Conservation (phyloP, 108 stramenopile genomes). For the Fragilaria radians region DNA sequence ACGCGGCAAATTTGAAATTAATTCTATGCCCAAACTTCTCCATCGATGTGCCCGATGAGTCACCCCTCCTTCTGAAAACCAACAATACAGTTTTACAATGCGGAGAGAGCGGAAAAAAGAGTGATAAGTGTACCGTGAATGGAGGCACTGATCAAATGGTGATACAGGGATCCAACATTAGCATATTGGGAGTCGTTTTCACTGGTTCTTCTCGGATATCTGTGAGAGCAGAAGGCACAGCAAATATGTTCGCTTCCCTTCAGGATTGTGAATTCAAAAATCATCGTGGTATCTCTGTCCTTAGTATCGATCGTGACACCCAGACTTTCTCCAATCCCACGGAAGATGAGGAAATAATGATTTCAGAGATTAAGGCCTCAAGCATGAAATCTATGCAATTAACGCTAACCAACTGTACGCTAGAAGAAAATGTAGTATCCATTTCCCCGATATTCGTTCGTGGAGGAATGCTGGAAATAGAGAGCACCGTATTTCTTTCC, state of each 20-base stretch:
- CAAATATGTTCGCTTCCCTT: not conserved
- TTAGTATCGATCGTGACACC: not conserved
- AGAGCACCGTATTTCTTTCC: not conserved
- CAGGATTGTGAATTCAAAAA: conserved; percentile 7
- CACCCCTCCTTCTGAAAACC: not conserved
- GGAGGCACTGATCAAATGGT: conserved; percentile 1
- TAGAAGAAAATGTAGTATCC: conserved; percentile 1
- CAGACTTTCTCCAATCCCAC: too few species aligned
- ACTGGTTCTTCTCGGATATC: not conserved
- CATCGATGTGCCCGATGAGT: too few species aligned
- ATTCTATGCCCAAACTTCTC: too few species aligned
- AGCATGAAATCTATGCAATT: not conserved
- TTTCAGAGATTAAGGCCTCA: not conserved
- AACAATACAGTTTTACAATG: conserved; percentile 1
- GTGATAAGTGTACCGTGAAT: not conserved
- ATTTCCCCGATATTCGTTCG: conserved; percentile 1
- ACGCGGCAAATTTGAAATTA: too few species aligned
- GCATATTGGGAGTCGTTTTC: not conserved
- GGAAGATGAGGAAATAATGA: too few species aligned
- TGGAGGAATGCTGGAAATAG: not conserved
- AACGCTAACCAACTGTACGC: not conserved
- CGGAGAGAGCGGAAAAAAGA: not conserved
- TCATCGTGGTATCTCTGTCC: not conserved
- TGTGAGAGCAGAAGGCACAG: not conserved
- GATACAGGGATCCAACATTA: not conserved